phyloP scores from a whole-genome alignment of 805 yeast genomes.

The Zygotorulaspora chibaensis region DNA sequence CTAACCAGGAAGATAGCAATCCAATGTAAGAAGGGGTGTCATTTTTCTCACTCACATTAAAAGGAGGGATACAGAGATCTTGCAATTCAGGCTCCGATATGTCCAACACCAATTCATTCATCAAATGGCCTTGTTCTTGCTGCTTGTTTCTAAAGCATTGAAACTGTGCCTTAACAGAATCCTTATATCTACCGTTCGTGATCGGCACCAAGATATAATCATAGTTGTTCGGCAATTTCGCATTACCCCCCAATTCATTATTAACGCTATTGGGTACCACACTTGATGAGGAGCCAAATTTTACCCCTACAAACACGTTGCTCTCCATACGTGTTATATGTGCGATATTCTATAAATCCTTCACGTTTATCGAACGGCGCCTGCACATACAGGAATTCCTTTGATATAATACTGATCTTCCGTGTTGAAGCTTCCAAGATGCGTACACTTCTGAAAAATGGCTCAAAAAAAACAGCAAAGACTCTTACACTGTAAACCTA shows the following conservation, averaged over 20 bases:
- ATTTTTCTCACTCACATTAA: conserved; percentile 7
- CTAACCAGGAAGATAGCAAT: conserved; percentile 64
- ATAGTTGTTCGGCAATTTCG: conserved; percentile 33
- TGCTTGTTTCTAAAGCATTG: conserved; percentile 27
- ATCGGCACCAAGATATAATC: conserved; percentile 52
- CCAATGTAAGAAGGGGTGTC: conserved; percentile 43
- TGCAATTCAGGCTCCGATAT: conserved; percentile 33
- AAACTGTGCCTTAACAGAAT: conserved; percentile 39
- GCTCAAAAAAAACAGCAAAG: no score
- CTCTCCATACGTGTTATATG: conserved; percentile 24
- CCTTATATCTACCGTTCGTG: conserved; percentile 49
- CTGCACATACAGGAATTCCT: no score
- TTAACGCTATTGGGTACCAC: conserved; percentile 10
- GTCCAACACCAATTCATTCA: conserved; percentile 14
- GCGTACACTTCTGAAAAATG: no score
- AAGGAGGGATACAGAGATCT: conserved; percentile 34
- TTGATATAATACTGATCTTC: no score
- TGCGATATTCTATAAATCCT: not conserved
- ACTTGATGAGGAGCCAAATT: conserved; percentile 34
- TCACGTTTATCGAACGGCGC: no score
- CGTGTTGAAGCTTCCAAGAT: no score
- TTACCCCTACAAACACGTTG: conserved; percentile 43
- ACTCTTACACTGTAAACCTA: no score
- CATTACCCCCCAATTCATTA: conserved; percentile 1
- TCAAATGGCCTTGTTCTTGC: conserved; percentile 17